Conservation (phyloP, 2,329 filamentous ascomycete species). For the Chalaropsis ovoidea region DNA sequence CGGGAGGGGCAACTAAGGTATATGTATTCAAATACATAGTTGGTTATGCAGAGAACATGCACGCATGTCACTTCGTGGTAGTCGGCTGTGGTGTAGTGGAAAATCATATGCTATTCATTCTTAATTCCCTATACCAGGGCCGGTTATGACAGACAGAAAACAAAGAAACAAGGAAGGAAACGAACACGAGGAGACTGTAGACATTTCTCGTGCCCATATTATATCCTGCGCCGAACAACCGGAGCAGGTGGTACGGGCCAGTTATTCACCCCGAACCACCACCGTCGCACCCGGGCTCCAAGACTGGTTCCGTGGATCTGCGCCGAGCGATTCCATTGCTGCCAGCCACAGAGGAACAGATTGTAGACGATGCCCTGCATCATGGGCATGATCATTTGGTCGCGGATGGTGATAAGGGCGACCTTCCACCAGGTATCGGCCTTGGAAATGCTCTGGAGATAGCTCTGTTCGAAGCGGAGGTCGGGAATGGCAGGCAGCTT, state of each 20-base stretch:
- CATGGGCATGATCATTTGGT: conserved; percentile 84
- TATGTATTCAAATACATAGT: background rate
- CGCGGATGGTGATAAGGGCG: conserved; percentile 71
- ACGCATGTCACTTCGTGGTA: background rate
- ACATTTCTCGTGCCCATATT: background rate
- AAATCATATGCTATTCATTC: conserved; percentile 7
- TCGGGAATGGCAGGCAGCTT: conserved; percentile 64
- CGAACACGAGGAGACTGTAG: background rate
- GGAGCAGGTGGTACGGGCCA: conserved; percentile 55
- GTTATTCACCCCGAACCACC: conserved; percentile 94
- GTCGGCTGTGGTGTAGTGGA: too few species aligned
- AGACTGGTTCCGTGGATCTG: conserved; percentile 65
- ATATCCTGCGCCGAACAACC: conserved; percentile 24
- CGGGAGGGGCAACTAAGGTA: background rate
- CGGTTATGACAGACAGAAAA: conserved; percentile 13
- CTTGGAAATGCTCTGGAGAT: conserved; percentile 74
- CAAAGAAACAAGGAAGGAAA: background rate
- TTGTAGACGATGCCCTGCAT: conserved; percentile 86
- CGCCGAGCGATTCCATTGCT: conserved; percentile 73
- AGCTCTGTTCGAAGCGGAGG: conserved; percentile 95
- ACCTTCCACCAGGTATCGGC: conserved; percentile 73
- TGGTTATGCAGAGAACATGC: background rate
- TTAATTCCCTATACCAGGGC: background rate
- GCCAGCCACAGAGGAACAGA: conserved; percentile 74
- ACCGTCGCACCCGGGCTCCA: conserved; percentile 68